Evolutionary conservation across 768 basidiomycete genomes (phyloP).

Genomic region (Tulasnella sp.): DNA sequence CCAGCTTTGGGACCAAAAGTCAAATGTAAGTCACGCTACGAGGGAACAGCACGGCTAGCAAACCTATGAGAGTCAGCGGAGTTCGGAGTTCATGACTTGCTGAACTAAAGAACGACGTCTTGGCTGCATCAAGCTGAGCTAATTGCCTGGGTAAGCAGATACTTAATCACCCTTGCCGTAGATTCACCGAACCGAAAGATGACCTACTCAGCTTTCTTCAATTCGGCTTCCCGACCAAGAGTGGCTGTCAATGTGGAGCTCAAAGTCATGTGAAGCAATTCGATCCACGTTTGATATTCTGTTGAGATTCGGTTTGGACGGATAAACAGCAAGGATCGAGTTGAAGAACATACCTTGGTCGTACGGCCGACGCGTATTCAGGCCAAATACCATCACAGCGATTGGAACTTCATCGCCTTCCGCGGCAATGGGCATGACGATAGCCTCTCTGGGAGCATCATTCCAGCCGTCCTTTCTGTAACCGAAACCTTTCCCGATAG

Average conservation of each 20-base stretch:
- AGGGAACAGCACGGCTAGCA: too few relatives aligned
- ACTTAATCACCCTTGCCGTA: not conserved
- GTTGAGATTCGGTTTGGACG: not conserved
- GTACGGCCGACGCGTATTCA: slow-evolving; percentile 41
- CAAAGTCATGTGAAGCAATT: slow-evolving; percentile 38
- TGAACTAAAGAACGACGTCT: slow-evolving; percentile 42
- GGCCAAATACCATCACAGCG: slow-evolving; percentile 41
- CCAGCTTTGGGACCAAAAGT: too few relatives aligned
- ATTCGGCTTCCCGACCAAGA: slow-evolving; percentile 40
- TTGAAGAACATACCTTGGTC: slow-evolving; percentile 34
- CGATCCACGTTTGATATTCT: slow-evolving; percentile 39
- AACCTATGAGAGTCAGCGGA: slow-evolving; percentile 42
- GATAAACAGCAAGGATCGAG: not conserved
- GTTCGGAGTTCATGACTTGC: slow-evolving; percentile 43
- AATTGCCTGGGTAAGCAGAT: slow-evolving; percentile 36
- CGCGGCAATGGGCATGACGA: slow-evolving; percentile 39
- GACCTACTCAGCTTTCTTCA: slow-evolving; percentile 39
- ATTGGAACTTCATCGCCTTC: slow-evolving; percentile 37
- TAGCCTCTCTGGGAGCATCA: slow-evolving; percentile 38
- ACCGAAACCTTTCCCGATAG: slow-evolving; percentile 18
- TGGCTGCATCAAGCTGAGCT: slow-evolving; percentile 41
- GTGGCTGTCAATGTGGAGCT: slow-evolving; percentile 39
- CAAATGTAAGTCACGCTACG: too few relatives aligned
- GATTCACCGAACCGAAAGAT: not conserved
- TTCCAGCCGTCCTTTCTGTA: slow-evolving; percentile 37